Evolutionary conservation across 2,329 filamentous ascomycete genomes (phyloP).

Genomic region (Ophiobolus disseminans): DNA sequence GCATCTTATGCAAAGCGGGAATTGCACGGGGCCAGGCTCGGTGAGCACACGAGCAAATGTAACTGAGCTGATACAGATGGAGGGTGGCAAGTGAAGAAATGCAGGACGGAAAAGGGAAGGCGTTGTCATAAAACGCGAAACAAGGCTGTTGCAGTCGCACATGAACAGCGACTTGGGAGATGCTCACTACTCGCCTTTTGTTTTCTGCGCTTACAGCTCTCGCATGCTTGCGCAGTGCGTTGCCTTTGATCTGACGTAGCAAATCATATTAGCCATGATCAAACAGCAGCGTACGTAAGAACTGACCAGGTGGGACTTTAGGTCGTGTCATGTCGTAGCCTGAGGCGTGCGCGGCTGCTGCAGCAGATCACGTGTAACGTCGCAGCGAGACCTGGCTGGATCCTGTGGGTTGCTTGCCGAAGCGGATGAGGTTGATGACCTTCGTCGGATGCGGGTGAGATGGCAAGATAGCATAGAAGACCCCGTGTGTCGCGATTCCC

Average conservation of each 20-base stretch:
- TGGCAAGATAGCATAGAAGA: slow-evolving; percentile 16
- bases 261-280: slow-evolving; percentile 53
- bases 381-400: slow-evolving; percentile 14
- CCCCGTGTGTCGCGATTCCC: slow-evolving; percentile 7
- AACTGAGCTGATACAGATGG: no score
- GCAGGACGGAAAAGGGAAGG: no score
- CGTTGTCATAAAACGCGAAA: no score
- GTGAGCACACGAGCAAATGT: no score
- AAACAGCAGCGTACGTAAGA: slow-evolving; percentile 6
- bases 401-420: slow-evolving; percentile 27
- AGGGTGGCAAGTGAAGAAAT: no score
- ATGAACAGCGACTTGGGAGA: slow-evolving; percentile 8
- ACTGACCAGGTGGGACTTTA: slow-evolving; percentile 44
- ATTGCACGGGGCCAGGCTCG: no score
- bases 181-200: slow-evolving; percentile 64
- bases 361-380: slow-evolving; percentile 31
- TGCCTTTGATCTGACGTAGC: slow-evolving; percentile 67
- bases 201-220: slow-evolving; percentile 70
- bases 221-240: slow-evolving; percentile 69
- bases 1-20: no score
- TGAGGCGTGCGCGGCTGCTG: slow-evolving; percentile 13
- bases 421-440: slow-evolving; percentile 27
- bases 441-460: slow-evolving; percentile 39
- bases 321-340: slow-evolving; percentile 48
- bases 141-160: no score